Evolutionary conservation across 2,329 filamentous ascomycete genomes (phyloP), one percentile per base, ranked within the genome.

Genomic region (Tolypocladium tropicale): DNA sequence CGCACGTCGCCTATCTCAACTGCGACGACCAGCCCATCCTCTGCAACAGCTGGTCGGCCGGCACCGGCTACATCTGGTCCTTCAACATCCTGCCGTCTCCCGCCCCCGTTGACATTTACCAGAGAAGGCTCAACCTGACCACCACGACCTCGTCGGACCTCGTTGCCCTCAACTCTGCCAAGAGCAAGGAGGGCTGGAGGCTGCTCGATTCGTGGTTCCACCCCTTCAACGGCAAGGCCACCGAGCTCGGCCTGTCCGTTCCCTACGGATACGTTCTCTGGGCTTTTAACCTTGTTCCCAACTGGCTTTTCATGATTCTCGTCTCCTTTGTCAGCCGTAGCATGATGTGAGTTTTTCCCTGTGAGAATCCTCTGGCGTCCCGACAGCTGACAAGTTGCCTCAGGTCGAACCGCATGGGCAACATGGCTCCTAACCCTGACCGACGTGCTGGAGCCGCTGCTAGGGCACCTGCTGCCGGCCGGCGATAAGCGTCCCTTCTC

Each of bases 261-360:
- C 85, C 86, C 41, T 71, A 86, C 48, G 89, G 79, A 56, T 91
- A 89, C 67, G 62, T 80, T 53, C 76, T 90, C 63, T 90, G 83
- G 81, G 77, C 76, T 61, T 83, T 88, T 65, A 78, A 79, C 64
- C 72, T 86, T 52, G 72, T 90, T 57, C 81, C 88, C 57, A 84
- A 85, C 76, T 93, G 89, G 89, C 72, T 83, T 55, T 84, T 90
- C 67, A 92, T 93, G 89, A 78, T 93, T 62, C 68, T 82, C 52
- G 78, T 93, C 63, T 89, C 85, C 54, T 84, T 92, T 68, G 66
- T 87, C 60, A 90, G 84, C 78, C 80, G 88, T 67, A 81, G 77
- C 57, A 80, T 92, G 71, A 90, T 92, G 89, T 90, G 75, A 80
- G 86, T 55, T 23, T 9, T 21, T 6, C 28, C 7, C 12, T 21